These are phyloP conservation scores for Astrothelium subdiscretum DNA, from an alignment of 495 filamentous ascomycete genomes.

Conservation along the genomic window DNA sequence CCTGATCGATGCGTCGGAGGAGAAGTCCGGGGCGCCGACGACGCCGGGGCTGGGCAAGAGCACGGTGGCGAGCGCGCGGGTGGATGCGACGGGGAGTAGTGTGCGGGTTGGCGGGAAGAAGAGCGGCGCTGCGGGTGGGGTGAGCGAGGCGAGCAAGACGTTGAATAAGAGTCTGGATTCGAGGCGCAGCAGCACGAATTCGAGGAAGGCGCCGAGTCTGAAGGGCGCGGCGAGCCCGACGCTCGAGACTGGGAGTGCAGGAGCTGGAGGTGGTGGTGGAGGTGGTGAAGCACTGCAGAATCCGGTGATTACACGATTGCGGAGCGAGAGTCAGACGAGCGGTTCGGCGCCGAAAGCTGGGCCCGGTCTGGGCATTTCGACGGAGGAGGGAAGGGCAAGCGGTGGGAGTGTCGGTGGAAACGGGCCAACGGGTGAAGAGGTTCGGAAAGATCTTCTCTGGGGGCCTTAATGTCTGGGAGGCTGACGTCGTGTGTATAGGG, in stretches of 20 bases:
- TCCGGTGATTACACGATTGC: neutral
- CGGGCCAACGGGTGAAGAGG: conserved; percentile 26
- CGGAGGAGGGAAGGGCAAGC: neutral
- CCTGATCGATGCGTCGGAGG: conserved; percentile 81
- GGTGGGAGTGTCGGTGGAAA: neutral
- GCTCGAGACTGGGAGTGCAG: conserved; percentile 3
- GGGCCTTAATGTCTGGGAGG: conserved; percentile 21
- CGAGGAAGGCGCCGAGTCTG: conserved; percentile 46
- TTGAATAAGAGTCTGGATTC: conserved; percentile 81
- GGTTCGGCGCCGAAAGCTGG: neutral
- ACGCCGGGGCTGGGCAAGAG: conserved; percentile 81
- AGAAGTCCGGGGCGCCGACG: conserved; percentile 86
- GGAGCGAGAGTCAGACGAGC: neutral
- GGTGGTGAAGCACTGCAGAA: neutral
- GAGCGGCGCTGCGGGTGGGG: conserved; percentile 37
- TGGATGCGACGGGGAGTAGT: conserved; percentile 72
- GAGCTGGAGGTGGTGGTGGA: neutral
- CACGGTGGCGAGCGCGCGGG: conserved; percentile 78
- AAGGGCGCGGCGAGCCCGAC: conserved; percentile 13
- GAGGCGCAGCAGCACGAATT: conserved; percentile 72
- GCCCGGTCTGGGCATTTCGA: neutral
- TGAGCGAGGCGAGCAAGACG: conserved; percentile 59
- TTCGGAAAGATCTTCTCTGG: conserved; percentile 30
- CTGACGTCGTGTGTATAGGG: neutral
- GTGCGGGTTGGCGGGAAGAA: conserved; percentile 42